A percentile compares a stretch with the other conserved stretches of the same genome.
Conservation (phyloP, 495 filamentous ascomycete species). For the Tuber aestivum region DNA sequence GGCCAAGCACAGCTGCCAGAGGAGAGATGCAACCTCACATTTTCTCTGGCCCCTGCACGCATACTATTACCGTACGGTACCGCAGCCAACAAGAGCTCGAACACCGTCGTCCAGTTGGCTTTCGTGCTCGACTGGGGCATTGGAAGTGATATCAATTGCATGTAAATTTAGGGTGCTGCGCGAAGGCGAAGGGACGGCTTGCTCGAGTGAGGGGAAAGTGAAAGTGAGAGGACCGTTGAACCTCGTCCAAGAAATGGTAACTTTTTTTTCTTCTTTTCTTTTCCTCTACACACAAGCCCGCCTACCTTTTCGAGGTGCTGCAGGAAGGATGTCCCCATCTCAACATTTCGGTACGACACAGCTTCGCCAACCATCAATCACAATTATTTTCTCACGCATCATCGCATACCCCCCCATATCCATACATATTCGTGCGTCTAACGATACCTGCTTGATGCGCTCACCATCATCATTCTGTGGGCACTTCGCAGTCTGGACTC, state of each 20-base stretch:
- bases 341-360: neutral
- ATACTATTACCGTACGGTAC: neutral
- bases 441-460: neutral
- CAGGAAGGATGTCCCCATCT: neutral
- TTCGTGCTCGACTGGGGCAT: conserved; percentile 13
- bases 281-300: neutral
- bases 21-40: conserved; percentile 22
- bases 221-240: conserved; percentile 1
- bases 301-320: neutral
- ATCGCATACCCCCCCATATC: neutral
- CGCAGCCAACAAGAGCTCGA: conserved; percentile 29
- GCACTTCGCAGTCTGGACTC: neutral
- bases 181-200: conserved; percentile 5
- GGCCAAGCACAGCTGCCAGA: conserved; percentile 17
- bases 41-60: conserved; percentile 28
- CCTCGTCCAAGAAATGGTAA: neutral
- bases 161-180: too few species aligned
- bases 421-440: neutral
- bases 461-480: conserved; percentile 2
- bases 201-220: conserved; percentile 15
- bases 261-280: neutral
- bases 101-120: conserved; percentile 11
- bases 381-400: neutral
- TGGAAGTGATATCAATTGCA: conserved; percentile 11
- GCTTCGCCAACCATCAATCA: neutral